Evolutionary conservation across 2,329 filamentous ascomycete genomes (phyloP), one percentile per base, ranked within the genome.

Genomic region (Paecilomyces variotii): DNA sequence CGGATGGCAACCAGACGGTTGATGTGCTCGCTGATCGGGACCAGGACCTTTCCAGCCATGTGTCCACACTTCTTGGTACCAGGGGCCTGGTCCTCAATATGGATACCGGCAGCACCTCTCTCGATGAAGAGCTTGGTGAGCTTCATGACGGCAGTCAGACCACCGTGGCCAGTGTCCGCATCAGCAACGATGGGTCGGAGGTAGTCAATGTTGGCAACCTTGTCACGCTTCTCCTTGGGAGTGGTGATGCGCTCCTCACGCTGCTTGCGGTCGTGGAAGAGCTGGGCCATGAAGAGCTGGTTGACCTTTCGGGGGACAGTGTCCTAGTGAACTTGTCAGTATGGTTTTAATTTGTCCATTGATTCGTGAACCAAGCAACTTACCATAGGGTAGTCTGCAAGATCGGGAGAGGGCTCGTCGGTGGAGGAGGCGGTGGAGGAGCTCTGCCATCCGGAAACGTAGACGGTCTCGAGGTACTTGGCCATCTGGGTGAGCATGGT

Each of bases 401-500:
- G 84, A 87, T 99, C 94, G 54, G 94, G 94, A 45, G 93, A 94
- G 27, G 94, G 94, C 80, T 99, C 94, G 69, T 99, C 91, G 5
- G 92, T 93, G 1, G 91, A 85, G 2, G 93, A 97, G 55, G 94
- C 94, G 6, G 94, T 99, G 26, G 92, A 97, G 1, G 93, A 97
- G 64, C 90, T 96, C 78, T 99, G 94, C 94, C 94, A 99, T 64
- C 94, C 94, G 57, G 94, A 97, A 62, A 99, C 94, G 75, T 99
- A 99, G 73, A 99, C 90, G 34, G 94, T 99, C 73, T 99, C 94
- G 62, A 99, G 83, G 76, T 95, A 97, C 78, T 97, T 96, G 68
- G 93, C 93, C 94, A 99, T 99, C 77, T 99, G 94, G 28, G 94
- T 97, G 73, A 99, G 84, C 90, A 97, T 97, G 58, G 96, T 96